Conservation (phyloP, 2,329 filamentous ascomycete species). For the Cladophialophora carrionii region DNA sequence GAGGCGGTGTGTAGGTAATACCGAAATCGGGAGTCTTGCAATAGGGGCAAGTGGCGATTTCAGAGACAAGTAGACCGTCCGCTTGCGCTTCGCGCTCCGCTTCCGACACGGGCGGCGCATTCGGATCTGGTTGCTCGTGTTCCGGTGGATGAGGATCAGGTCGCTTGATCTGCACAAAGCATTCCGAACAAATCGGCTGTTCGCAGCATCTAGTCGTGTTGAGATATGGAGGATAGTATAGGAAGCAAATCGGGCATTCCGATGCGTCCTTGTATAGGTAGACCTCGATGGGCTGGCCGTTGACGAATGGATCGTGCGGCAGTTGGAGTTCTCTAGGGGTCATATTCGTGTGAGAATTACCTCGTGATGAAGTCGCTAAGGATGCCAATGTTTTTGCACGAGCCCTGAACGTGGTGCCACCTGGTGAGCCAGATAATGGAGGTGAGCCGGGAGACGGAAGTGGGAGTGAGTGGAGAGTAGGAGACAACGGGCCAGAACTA, state of each 20-base stretch:
- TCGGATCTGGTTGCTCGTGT: constrained; percentile 60
- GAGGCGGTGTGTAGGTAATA: constrained; percentile 88
- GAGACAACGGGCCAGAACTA: constrained; percentile 59
- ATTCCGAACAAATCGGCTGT: constrained; percentile 95
- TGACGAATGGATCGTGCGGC: constrained; percentile 82
- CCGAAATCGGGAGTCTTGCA: constrained; percentile 95
- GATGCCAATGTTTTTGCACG: constrained; percentile 88
- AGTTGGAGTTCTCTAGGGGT: constrained; percentile 76
- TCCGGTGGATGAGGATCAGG: constrained; percentile 89
- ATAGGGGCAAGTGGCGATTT: constrained; percentile 90
- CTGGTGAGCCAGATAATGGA: constrained; percentile 54
- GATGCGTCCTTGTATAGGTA: constrained; percentile 87
- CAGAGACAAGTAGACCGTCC: constrained; percentile 75
- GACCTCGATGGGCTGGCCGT: constrained; percentile 91
- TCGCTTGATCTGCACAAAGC: constrained; percentile 97
- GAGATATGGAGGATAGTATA: constrained; percentile 91
- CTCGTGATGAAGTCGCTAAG: constrained; percentile 74
- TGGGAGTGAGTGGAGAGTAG: constrained; percentile 65
- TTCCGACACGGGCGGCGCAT: constrained; percentile 43
- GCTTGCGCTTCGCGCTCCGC: constrained; percentile 47
- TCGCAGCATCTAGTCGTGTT: constrained; percentile 95
- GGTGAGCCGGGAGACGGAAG: constrained; percentile 62
- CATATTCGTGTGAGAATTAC: constrained; percentile 71
- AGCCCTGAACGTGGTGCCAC: constrained; percentile 70
- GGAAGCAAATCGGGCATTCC: constrained; percentile 95